Conservation (phyloP, 1,139 yeast genomes). For the Arxiozyma slooffiae region DNA sequence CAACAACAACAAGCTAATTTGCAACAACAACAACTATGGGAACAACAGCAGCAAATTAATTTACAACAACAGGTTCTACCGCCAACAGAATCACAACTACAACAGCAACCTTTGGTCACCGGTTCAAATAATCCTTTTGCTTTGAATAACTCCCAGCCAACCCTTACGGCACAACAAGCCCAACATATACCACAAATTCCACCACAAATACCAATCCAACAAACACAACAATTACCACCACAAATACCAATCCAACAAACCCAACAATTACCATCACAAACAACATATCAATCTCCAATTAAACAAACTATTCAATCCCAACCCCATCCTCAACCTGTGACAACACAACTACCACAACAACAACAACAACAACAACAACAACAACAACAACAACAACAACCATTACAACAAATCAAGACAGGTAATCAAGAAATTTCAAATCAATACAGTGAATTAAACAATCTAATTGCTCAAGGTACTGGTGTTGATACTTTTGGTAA, state of each 20-base stretch:
- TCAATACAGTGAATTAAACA: constrained; percentile 64
- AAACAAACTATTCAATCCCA: constrained; percentile 1
- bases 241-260: too few relatives aligned
- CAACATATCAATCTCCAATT: background rate
- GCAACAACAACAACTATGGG: constrained; percentile 6
- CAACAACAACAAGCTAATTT: constrained; percentile 10
- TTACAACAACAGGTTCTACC: too few relatives aligned
- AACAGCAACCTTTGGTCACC: constrained; percentile 41
- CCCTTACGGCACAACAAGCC: constrained; percentile 11
- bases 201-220: constrained; percentile 3
- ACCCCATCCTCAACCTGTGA: constrained; percentile 4
- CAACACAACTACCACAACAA: constrained; percentile 6
- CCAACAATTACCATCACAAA: too few relatives aligned
- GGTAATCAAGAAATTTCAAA: constrained; percentile 42
- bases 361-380: too few relatives aligned
- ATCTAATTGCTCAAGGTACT: constrained; percentile 73
- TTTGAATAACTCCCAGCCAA: constrained; percentile 27
- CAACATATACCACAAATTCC: constrained; percentile 7
- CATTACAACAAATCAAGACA: constrained; percentile 36
- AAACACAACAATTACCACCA: too few relatives aligned
- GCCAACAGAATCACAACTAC: too few relatives aligned
- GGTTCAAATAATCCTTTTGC: constrained; percentile 93
- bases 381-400: constrained; percentile 23
- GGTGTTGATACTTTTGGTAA: constrained; percentile 96
- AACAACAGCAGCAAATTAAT: constrained; percentile 6